phyloP scores from a whole-genome alignment of 441 rosid genomes.

The Eruca vesicaria region DNA sequence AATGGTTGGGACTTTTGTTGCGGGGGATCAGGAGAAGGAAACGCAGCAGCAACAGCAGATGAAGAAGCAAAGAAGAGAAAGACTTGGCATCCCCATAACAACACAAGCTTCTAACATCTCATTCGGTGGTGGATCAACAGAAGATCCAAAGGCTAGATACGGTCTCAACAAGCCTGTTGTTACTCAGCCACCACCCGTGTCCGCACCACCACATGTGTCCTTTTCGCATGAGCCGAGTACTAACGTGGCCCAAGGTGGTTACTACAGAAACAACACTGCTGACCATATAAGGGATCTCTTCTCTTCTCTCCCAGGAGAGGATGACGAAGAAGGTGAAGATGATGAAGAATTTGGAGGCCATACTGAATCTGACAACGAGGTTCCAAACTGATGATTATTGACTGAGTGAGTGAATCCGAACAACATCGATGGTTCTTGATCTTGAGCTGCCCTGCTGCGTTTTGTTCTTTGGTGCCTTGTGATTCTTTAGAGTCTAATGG shows the following conservation, averaged over 20 bases:
- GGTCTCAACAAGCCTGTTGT: slow-evolving; percentile 28
- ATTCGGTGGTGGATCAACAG: slow-evolving; percentile 13
- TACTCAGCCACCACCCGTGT: slow-evolving; percentile 18
- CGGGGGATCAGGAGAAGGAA: slow-evolving; percentile 14
- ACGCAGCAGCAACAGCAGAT: slow-evolving; percentile 20
- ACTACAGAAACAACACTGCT: slow-evolving; percentile 30
- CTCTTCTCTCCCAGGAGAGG: slow-evolving; percentile 32
- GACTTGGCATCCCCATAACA: slow-evolving; percentile 5
- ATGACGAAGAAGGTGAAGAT: slow-evolving; percentile 25
- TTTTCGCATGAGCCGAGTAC: slow-evolving; percentile 24
- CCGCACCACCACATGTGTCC: slow-evolving; percentile 31
- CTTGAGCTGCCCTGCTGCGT: not conserved
- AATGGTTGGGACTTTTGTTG: slow-evolving; percentile 29
- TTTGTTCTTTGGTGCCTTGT: not conserved
- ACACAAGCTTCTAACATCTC: slow-evolving; percentile 36
- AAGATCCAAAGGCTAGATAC: slow-evolving; percentile 32
- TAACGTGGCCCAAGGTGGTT: not conserved
- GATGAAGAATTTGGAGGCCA: slow-evolving; percentile 29
- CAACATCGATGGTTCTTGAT: not conserved
- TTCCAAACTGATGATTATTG: slow-evolving; percentile 27
- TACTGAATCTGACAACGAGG: slow-evolving; percentile 31
- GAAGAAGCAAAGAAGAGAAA: slow-evolving; percentile 31
- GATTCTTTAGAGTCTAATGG: slow-evolving; percentile 21
- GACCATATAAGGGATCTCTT: slow-evolving; percentile 33
- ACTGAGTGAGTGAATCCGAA: not conserved